These are phyloP conservation scores for Cryptococcus sp. DNA, from an alignment of 1,284 basidiomycete genomes.

Conservation along the genomic window DNA sequence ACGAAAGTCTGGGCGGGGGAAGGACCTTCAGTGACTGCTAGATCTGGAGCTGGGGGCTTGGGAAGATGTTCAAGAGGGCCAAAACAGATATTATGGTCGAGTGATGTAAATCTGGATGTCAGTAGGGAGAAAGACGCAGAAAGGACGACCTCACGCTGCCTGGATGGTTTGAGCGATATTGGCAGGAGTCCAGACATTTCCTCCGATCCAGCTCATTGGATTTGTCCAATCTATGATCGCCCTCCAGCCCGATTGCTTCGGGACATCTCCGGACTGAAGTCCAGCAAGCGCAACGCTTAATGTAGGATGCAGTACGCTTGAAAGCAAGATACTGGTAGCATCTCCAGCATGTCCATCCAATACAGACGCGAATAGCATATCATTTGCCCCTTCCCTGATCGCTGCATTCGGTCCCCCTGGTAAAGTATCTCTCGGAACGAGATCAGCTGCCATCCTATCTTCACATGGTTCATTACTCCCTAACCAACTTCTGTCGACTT, in stretches of 20 bases:
- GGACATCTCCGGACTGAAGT: constrained; percentile 48
- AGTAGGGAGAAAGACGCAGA: background rate
- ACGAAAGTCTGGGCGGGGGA: constrained; percentile 38
- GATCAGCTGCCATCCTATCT: constrained; percentile 70
- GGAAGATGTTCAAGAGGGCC: constrained; percentile 51
- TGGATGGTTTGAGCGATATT: constrained; percentile 27
- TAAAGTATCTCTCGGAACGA: constrained; percentile 53
- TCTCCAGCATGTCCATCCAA: constrained; percentile 89
- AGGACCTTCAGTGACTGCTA: constrained; percentile 5
- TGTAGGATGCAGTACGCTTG: constrained; percentile 78
- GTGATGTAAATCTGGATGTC: constrained; percentile 42
- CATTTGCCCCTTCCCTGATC: constrained; percentile 50
- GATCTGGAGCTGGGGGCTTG: constrained; percentile 27
- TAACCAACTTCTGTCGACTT: constrained; percentile 69
- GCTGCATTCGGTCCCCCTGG: background rate
- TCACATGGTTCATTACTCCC: constrained; percentile 86
- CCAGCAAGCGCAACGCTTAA: constrained; percentile 70
- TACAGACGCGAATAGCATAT: constrained; percentile 76
- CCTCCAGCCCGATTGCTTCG: constrained; percentile 5
- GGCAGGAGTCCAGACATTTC: constrained; percentile 26
- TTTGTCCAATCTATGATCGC: constrained; percentile 4
- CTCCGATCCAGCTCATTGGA: constrained; percentile 10
- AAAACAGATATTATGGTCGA: constrained; percentile 54
- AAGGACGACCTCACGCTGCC: constrained; percentile 23
- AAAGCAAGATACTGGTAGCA: constrained; percentile 79